Percentiles rank a stretch among this genome's conserved stretches.
phyloP scores from a whole-genome alignment of 345 rosid species.

The Eucalyptus erythrocorys region DNA sequence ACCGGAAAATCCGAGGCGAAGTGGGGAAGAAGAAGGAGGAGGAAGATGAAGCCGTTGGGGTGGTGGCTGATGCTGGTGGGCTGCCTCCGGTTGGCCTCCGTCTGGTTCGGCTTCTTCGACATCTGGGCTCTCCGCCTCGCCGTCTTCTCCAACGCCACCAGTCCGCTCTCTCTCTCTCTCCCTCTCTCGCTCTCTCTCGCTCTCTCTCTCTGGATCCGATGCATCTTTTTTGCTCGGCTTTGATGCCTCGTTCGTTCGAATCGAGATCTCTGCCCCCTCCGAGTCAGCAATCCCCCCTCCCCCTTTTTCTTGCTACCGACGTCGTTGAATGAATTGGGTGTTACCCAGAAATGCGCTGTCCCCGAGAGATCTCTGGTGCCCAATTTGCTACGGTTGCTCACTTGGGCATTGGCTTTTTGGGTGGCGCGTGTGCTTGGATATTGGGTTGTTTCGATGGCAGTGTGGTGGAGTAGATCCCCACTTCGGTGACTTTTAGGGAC shows the following conservation, averaged over 20 bases:
- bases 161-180: slow-evolving; percentile 12
- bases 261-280: not conserved
- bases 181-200: not conserved
- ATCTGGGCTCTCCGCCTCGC: slow-evolving; percentile 88
- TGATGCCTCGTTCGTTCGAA: not conserved
- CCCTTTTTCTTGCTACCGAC: not conserved
- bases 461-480: not conserved
- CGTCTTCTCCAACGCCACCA: slow-evolving; percentile 70
- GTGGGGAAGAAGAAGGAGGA: slow-evolving; percentile 33
- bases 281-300: not conserved
- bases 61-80: slow-evolving; percentile 93
- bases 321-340: not conserved
- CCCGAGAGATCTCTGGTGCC: not conserved
- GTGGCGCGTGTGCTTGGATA: not conserved
- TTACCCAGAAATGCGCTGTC: not conserved
- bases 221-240: not conserved
- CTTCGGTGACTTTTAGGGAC: not conserved
- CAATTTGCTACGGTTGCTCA: not conserved
- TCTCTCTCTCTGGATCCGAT: not conserved
- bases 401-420: not conserved
- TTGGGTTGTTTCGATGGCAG: not conserved
- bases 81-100: slow-evolving; percentile 77
- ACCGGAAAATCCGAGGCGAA: not conserved
- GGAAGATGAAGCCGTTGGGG: slow-evolving; percentile 72
- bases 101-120: slow-evolving; percentile 94